phyloP scores from a whole-genome alignment of 331 rosid genomes.

The Pyrus hybrid region DNA sequence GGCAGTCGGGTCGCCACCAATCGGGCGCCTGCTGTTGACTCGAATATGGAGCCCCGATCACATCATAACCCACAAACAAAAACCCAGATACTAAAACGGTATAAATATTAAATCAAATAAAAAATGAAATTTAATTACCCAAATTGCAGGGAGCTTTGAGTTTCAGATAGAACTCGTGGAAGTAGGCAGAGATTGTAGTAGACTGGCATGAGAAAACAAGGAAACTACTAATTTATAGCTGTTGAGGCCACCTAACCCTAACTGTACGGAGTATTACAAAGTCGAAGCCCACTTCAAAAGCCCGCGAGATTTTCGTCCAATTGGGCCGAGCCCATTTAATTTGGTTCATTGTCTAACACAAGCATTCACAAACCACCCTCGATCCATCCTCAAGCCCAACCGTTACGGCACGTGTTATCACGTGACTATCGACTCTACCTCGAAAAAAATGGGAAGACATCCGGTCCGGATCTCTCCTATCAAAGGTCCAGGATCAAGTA shows the following conservation, averaged over 20 bases:
- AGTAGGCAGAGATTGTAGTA: background rate
- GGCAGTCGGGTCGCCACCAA: constrained; percentile 56
- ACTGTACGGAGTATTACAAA: background rate
- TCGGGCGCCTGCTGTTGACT: constrained; percentile 69
- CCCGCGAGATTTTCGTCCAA: background rate
- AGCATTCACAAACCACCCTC: too few relatives aligned
- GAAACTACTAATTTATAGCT: background rate
- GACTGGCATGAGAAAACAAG: background rate
- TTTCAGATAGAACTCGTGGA: background rate
- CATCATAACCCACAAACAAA: background rate
- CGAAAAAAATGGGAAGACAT: background rate
- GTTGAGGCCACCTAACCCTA: background rate
- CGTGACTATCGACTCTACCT: background rate
- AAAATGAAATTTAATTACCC: background rate
- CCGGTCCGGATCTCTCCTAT: too few relatives aligned
- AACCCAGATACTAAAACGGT: background rate
- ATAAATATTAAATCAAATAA: background rate
- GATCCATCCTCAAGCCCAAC: background rate
- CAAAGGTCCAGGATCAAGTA: too few relatives aligned
- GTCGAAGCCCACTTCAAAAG: background rate
- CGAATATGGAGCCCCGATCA: constrained; percentile 37
- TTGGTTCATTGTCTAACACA: background rate
- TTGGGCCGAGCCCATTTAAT: background rate
- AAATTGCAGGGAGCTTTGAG: background rate
- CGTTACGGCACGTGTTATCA: background rate